Evolutionary conservation across 371 early-diverging fungal species (phyloP), one percentile per base, ranked within the genome.

Genomic region (Haplosporangium sp.): DNA sequence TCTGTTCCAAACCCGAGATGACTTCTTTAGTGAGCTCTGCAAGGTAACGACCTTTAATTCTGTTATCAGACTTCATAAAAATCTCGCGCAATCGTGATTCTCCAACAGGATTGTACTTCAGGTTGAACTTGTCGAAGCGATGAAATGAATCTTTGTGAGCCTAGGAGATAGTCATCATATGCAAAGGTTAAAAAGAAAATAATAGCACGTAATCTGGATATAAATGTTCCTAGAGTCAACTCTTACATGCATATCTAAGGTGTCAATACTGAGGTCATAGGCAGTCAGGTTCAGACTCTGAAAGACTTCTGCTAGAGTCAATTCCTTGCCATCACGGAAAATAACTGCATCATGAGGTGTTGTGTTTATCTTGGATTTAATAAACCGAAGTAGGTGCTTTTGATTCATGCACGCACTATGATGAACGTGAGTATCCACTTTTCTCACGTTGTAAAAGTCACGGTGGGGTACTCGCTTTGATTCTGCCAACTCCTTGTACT

Each of bases 391-490:
- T 67, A 99, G 78, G 83, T 99, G 99, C 87, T 99, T 99, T 82
- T 97, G 97, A 85, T 99, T 99, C 98, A 99, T 99, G 71, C 96
- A 96, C 13, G 96, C 92, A 3, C 97, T 94, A 77, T 97, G 94
- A 72, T 99, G 99, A 50, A 99, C 94, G 89, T 99, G 99, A 37
- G 98, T 98, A 85, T 99, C 99, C 37, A 98, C 99, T 82, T 99
- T 99, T 65, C 99, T 93, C 34, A 99, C 98, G 72, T 98, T 99
- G 87, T 99, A 99, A 73, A 99, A 97, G 83, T 99, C 99, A 72
- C 98, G 89, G 77, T 98, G 98, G 2, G 98, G 97, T 15, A 96
- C 97, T 35, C 90, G 77, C 89, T 97, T 98, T 52, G 94, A 90
- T 74, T 97, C 96, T n/a, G 95, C 93, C n/a, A 96, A 88, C 84